Evolutionary conservation across 805 yeast species (phyloP).

Genomic region (Kodamaea kakaduensis): DNA sequence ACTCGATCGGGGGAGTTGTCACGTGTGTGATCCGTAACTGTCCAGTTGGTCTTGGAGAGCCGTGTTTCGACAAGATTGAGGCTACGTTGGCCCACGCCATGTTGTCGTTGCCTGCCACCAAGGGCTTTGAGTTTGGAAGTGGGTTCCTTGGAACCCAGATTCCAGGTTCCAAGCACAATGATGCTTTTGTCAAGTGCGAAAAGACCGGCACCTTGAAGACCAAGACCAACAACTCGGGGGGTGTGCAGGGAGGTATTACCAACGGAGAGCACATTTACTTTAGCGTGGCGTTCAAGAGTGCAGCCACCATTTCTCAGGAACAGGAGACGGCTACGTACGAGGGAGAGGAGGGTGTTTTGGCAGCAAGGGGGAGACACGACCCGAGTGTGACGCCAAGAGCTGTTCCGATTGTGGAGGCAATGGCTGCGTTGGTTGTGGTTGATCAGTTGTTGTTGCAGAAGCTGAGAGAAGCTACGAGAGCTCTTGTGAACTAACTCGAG

Average conservation of each 20-base stretch:
- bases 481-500: conserved; percentile 9
- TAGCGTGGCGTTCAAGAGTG: conserved; percentile 95
- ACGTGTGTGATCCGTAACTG: conserved; percentile 94
- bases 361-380: conserved; percentile 97
- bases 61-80: conserved; percentile 94
- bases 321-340: conserved; percentile 87
- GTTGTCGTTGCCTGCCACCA: conserved; percentile 96
- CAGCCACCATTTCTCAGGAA: conserved; percentile 93
- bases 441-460: conserved; percentile 84
- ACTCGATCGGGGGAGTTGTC: conserved; percentile 96
- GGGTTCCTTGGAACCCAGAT: conserved; percentile 88
- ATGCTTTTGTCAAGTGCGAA: conserved; percentile 67
- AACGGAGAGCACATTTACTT: conserved; percentile 95
- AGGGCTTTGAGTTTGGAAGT: conserved; percentile 96
- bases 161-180: conserved; percentile 94
- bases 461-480: conserved; percentile 54
- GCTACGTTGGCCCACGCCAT: conserved; percentile 96
- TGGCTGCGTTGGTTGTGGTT: conserved; percentile 92
- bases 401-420: conserved; percentile 95
- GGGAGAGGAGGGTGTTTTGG: conserved; percentile 81
- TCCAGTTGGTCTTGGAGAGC: conserved; percentile 97
- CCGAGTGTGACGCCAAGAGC: conserved; percentile 99
- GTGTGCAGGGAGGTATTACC: conserved; percentile 96
- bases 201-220: conserved; percentile 69
- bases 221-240: conserved; percentile 88